A percentile compares a stretch with the other conserved stretches of the same genome.
Conservation (phyloP, 805 yeast genomes). For the Kodamaea leandrae region DNA sequence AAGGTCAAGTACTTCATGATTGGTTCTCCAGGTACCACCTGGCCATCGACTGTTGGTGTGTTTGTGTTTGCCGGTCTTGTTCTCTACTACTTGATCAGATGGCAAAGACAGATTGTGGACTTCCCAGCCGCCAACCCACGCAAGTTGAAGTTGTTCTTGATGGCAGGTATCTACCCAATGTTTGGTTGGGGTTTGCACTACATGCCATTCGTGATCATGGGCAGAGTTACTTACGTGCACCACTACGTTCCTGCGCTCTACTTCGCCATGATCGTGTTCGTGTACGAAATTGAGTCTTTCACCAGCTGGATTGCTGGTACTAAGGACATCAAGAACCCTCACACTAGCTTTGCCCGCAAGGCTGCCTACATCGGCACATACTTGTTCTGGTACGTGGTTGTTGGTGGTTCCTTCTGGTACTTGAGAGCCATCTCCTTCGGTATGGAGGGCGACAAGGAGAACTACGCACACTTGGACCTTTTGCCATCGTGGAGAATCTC, state of each 20-base stretch:
- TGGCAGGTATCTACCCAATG: slow-evolving; percentile 82
- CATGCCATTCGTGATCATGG: slow-evolving; percentile 88
- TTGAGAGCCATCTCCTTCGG: slow-evolving; percentile 42
- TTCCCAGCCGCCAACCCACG: slow-evolving; percentile 44
- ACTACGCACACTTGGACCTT: slow-evolving; percentile 39
- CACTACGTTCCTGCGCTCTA: slow-evolving; percentile 94
- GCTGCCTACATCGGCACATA: slow-evolving; percentile 21
- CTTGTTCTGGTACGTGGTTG: slow-evolving; percentile 25
- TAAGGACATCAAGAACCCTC: slow-evolving; percentile 20
- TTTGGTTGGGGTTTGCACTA: slow-evolving; percentile 88
- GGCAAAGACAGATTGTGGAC: slow-evolving; percentile 71
- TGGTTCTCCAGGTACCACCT: slow-evolving; percentile 67
- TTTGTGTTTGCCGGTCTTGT: slow-evolving; percentile 50
- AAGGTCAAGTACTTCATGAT: slow-evolving; percentile 62
- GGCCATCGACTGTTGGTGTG: slow-evolving; percentile 66
- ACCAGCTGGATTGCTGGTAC: slow-evolving; percentile 17
- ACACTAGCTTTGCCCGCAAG: slow-evolving; percentile 15
- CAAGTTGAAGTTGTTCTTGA: slow-evolving; percentile 51
- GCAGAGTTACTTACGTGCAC: slow-evolving; percentile 94
- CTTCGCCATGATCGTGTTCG: slow-evolving; percentile 83
- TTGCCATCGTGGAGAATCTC: slow-evolving; percentile 42
- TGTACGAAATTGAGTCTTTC: slow-evolving; percentile 54
- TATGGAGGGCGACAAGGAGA: slow-evolving; percentile 42
- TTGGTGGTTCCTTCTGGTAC: slow-evolving; percentile 41
- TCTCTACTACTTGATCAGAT: slow-evolving; percentile 41